Evolutionary conservation across 495 filamentous ascomycete species (phyloP), one percentile per base, ranked within the genome.

Genomic region (Bombardia bombarda): DNA sequence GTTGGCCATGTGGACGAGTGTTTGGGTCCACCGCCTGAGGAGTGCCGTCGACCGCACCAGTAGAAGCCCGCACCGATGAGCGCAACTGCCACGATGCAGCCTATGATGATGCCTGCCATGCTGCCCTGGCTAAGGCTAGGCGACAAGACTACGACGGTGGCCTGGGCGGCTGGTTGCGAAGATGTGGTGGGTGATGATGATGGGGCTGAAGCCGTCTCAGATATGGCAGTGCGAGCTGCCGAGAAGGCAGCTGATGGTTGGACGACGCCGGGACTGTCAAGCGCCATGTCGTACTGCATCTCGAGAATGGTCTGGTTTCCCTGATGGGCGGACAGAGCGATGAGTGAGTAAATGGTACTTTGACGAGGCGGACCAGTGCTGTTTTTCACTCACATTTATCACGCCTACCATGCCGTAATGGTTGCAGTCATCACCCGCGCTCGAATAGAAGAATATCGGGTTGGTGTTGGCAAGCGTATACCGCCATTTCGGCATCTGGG

Each of bases 11-110:
- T 12, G 32, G 8, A 33, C 14, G 32, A 33, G n/a, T 33, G 39
- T 43, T 25, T 53, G 45, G 45, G 45, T 43, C 16, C 42, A 49
- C 21, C 45, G 48, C 42, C 43, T 43, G 42, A 25, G 46, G 41
- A 47, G 49, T 33, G 32, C 8, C 32, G 32, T 7, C 32, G 5
- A 14, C 32, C 32, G 32, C 16, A 33, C 32, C 32, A 33, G 32
- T 33, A 33, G n/a, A 33, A 33, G 6, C 8, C 5, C 32, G 9
- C 32, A 14, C 8, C 32, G 14, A 33, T 33, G 8, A 33, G 8
- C 9, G 32, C 32, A 14, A 33, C 16, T 6, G 8, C 32, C 5
- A 14, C 32, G 16, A 33, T 14, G 6, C 8, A 7, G 32, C 32
- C 32, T 17, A 33, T 17, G 16, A 33, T 14, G 9, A 33, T 14